phyloP scores from a whole-genome alignment of 768 basidiomycete species.

The Holtermanniella nyarrowii region DNA sequence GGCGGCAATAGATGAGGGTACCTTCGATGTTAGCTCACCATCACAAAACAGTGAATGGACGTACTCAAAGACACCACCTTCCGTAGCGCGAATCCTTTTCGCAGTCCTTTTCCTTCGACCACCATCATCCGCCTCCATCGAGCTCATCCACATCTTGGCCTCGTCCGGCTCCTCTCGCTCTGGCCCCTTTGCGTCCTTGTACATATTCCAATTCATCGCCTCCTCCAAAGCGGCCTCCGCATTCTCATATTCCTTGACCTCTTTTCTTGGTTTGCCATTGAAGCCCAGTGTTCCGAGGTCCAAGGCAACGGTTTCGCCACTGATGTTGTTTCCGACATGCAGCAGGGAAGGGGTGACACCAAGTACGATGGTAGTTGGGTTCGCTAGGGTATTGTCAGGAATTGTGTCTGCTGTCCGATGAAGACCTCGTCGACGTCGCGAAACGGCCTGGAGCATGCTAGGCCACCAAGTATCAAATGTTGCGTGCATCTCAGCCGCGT shows the following conservation, averaged over 20 bases:
- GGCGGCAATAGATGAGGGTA: slow-evolving; percentile 6
- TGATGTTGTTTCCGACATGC: slow-evolving; percentile 43
- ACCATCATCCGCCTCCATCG: slow-evolving; percentile 13
- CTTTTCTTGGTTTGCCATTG: not conserved
- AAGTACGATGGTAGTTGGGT: slow-evolving; percentile 74
- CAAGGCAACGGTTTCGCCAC: slow-evolving; percentile 44
- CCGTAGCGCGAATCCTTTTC: slow-evolving; percentile 6
- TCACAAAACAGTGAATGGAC: not conserved
- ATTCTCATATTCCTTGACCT: too few species aligned
- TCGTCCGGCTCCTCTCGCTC: not conserved
- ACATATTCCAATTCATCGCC: not conserved
- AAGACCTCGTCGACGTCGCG: slow-evolving; percentile 59
- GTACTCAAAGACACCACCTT: slow-evolving; percentile 4
- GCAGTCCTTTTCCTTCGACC: slow-evolving; percentile 14
- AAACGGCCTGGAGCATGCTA: slow-evolving; percentile 65
- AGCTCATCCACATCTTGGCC: slow-evolving; percentile 18
- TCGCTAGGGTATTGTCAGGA: not conserved
- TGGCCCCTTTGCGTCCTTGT: not conserved
- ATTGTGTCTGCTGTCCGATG: slow-evolving; percentile 32
- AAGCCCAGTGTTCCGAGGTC: slow-evolving; percentile 37
- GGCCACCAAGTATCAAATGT: slow-evolving; percentile 72
- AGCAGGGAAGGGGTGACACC: slow-evolving; percentile 73
- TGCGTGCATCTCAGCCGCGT: slow-evolving; percentile 64
- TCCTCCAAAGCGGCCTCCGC: not conserved
- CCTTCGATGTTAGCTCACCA: not conserved